phyloP scores from a whole-genome alignment of 768 basidiomycete genomes.

The Leccinum broughii region DNA sequence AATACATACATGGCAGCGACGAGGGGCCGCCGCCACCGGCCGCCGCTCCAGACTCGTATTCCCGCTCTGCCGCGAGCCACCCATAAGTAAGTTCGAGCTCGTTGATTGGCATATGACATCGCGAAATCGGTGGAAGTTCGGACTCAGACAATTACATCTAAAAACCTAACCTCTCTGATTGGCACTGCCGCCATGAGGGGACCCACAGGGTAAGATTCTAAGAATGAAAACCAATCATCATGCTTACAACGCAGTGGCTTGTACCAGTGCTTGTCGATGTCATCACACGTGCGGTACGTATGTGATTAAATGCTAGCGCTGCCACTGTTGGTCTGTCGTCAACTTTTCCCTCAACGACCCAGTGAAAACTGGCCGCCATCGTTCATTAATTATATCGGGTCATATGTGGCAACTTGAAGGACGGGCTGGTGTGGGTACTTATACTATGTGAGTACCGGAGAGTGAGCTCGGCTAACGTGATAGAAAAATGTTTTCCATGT shows the following conservation, averaged over 20 bases:
- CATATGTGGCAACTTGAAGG: background rate
- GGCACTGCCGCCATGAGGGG: background rate
- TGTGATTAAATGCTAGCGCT: background rate
- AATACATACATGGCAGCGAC: background rate
- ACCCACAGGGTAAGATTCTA: background rate
- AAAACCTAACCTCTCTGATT: background rate
- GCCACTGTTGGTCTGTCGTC: background rate
- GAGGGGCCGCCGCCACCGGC: background rate
- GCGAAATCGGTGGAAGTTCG: background rate
- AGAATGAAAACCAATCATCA: background rate
- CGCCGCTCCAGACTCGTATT: background rate
- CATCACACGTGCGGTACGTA: background rate
- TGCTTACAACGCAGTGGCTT: too few relatives aligned
- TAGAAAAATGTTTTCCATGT: background rate
- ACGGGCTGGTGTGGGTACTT: background rate
- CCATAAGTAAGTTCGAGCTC: too few relatives aligned
- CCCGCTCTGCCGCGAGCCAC: background rate
- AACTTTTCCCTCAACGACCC: background rate
- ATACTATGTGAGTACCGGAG: background rate
- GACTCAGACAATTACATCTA: background rate
- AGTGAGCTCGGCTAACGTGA: background rate
- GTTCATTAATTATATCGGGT: background rate
- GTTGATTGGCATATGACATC: too few relatives aligned
- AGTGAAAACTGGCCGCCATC: background rate
- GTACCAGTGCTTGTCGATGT: too few relatives aligned